Conservation (phyloP, 139 green algal genomes). For the Desmodesmus armatus region DNA sequence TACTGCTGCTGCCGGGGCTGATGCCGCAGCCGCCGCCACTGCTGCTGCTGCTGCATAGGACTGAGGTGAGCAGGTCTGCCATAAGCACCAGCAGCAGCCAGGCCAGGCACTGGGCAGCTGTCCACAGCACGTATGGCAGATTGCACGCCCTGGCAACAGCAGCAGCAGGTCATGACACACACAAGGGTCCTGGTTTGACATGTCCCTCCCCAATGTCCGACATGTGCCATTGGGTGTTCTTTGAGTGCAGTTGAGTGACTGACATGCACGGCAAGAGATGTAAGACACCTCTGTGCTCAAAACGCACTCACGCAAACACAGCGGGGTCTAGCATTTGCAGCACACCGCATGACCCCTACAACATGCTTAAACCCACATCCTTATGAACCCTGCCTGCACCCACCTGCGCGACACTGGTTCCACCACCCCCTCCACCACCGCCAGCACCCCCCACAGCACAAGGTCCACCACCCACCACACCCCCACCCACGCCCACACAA, state of each 20-base stretch:
- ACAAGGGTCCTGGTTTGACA: no score
- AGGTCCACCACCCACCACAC: conserved; percentile 28
- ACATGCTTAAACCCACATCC: not conserved
- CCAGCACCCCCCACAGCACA: conserved; percentile 51
- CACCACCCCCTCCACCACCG: conserved; percentile 37
- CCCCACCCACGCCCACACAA: conserved; percentile 49
- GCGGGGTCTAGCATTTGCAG: no score
- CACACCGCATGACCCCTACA: not conserved
- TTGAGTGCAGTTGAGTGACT: no score
- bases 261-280: no score
- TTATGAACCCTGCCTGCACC: not conserved
- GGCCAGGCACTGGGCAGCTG: conserved; percentile 63
- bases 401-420: conserved; percentile 72
- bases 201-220: no score
- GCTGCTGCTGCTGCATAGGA: not conserved
- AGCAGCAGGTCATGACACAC: not conserved
- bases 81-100: conserved; percentile 55
- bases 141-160: conserved; percentile 76
- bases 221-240: no score
- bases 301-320: no score
- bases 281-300: no score
- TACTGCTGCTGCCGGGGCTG: conserved; percentile 33
- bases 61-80: conserved; percentile 18
- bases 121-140: conserved; percentile 82
- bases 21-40: not conserved